Evolutionary conservation across 192 early-diverging fungal species (phyloP).

Genomic region (Coemansia sp.): DNA sequence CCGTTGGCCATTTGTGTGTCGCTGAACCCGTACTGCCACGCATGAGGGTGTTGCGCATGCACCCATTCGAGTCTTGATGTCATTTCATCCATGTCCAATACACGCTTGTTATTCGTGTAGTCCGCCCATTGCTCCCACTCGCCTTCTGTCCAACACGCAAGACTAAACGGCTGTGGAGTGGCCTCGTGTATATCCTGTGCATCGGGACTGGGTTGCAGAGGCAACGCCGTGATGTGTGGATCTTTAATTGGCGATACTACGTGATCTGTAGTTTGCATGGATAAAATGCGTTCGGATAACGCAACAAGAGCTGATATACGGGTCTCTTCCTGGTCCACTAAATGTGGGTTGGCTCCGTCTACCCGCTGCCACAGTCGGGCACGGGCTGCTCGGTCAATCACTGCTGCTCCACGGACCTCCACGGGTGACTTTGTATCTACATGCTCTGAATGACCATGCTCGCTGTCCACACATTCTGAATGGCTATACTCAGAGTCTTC

Average conservation of each 20-base stretch:
- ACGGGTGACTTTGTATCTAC: neutral
- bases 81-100: slow-evolving; percentile 8
- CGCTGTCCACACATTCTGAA: too few relatives aligned
- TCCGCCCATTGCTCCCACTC: slow-evolving; percentile 46
- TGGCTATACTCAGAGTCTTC: too few relatives aligned
- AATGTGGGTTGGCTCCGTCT: neutral
- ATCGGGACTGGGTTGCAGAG: too few relatives aligned
- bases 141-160: slow-evolving; percentile 14
- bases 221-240: neutral
- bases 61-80: slow-evolving; percentile 31
- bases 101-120: neutral
- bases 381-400: slow-evolving; percentile 23
- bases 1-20: slow-evolving; percentile 18
- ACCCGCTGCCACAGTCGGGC: slow-evolving; percentile 27
- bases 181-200: too few relatives aligned
- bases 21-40: slow-evolving; percentile 39
- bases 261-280: neutral
- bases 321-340: slow-evolving; percentile 15
- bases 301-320: slow-evolving; percentile 24
- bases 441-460: neutral
- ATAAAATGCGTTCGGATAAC: slow-evolving; percentile 17
- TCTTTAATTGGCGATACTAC: neutral
- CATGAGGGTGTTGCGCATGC: slow-evolving; percentile 21
- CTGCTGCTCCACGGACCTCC: neutral
- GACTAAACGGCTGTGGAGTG: neutral